Conservation (phyloP, 208 protist genomes). For the Trypanosoma congolense region DNA sequence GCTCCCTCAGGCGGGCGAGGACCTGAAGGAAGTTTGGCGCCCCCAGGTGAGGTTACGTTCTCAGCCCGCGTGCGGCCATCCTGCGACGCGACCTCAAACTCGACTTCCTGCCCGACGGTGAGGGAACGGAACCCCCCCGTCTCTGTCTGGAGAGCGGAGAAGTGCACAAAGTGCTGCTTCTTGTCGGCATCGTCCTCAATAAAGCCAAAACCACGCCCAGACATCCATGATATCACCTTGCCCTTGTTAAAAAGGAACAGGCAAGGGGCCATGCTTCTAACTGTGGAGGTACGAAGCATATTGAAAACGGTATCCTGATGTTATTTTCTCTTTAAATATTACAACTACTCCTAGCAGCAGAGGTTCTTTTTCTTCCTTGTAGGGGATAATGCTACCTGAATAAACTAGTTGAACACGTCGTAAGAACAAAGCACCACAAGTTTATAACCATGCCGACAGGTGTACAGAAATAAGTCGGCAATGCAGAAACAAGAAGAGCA, state of each 20-base stretch:
- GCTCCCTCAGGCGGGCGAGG: constrained; percentile 59
- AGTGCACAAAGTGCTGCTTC: constrained; percentile 92
- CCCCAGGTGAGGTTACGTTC: constrained; percentile 79
- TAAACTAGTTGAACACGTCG: too few species aligned
- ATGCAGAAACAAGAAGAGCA: too few species aligned
- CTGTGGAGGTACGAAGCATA: constrained; percentile 66
- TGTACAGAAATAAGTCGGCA: too few species aligned
- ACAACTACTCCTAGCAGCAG: too few species aligned
- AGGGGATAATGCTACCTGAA: too few species aligned
- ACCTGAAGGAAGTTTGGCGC: constrained; percentile 77
- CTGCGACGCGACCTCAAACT: constrained; percentile 85
- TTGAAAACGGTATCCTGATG: constrained; percentile 1
- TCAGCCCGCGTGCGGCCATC: constrained; percentile 86
- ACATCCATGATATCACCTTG: constrained; percentile 88
- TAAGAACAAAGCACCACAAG: too few species aligned
- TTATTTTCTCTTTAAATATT: too few species aligned
- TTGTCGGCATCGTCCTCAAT: constrained; percentile 88
- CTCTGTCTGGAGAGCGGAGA: constrained; percentile 87
- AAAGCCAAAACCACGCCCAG: constrained; percentile 87
- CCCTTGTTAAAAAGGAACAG: constrained; percentile 74
- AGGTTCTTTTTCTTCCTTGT: too few species aligned
- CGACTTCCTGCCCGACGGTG: constrained; percentile 82
- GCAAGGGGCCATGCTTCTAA: constrained; percentile 50
- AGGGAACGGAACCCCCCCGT: constrained; percentile 80
- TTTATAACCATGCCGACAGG: too few species aligned